Conservation (phyloP, 768 basidiomycete species). For the Leccinum fibrillosum region DNA sequence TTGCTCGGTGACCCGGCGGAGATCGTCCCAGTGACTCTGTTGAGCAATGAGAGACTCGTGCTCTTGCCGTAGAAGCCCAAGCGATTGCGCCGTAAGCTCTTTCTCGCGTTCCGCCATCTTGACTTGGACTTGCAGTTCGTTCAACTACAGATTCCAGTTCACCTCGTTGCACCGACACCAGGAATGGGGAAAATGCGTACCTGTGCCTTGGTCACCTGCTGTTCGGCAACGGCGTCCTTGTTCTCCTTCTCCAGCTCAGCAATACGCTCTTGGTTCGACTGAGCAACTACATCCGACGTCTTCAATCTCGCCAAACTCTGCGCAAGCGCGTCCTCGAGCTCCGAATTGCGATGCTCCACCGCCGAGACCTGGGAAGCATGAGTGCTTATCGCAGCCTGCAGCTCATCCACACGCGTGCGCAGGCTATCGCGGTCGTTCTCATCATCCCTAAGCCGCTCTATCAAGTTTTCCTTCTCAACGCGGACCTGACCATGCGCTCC, state of each 20-base stretch:
- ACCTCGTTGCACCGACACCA: neutral
- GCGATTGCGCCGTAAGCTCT: conserved; percentile 49
- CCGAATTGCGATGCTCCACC: conserved; percentile 49
- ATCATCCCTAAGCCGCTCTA: conserved; percentile 54
- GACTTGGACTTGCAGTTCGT: conserved; percentile 56
- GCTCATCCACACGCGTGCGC: conserved; percentile 51
- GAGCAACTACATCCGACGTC: conserved; percentile 64
- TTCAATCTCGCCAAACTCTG: conserved; percentile 70
- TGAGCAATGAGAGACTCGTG: conserved; percentile 58
- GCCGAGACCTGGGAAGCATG: conserved; percentile 46
- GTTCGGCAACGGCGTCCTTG: conserved; percentile 53
- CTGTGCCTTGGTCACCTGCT: conserved; percentile 54
- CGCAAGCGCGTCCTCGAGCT: conserved; percentile 71
- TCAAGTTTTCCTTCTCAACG: conserved; percentile 75
- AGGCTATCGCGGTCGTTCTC: conserved; percentile 68
- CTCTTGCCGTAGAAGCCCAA: conserved; percentile 54
- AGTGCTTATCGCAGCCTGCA: conserved; percentile 41
- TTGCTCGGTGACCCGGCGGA: conserved; percentile 68
- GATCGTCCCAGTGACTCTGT: conserved; percentile 76
- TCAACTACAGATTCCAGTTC: conserved; percentile 42
- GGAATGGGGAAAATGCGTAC: conserved; percentile 36
- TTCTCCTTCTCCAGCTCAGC: conserved; percentile 59
- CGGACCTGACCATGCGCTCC: conserved; percentile 74
- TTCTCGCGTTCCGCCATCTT: conserved; percentile 60
- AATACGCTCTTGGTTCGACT: conserved; percentile 59